Conservation (phyloP, 148 eudicot genomes). For the Nepenthes gracilis region DNA sequence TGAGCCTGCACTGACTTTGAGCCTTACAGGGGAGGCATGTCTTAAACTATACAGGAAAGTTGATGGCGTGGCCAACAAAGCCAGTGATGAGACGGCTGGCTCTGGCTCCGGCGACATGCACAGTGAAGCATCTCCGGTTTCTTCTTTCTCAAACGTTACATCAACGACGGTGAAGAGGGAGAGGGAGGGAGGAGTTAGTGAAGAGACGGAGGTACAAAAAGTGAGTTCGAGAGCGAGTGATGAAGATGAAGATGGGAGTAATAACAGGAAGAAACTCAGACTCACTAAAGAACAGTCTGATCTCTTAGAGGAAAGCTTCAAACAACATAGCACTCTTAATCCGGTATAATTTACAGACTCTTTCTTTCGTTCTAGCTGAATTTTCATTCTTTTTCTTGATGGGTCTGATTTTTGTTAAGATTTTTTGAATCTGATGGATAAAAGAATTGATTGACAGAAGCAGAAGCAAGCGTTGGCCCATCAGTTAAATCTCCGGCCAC, state of each 20-base stretch:
- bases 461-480: conserved; percentile 46
- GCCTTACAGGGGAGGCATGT: neutral
- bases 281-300: conserved; percentile 37
- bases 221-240: conserved; percentile 13
- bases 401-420: neutral
- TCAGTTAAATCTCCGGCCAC: conserved; percentile 40
- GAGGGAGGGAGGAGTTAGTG: conserved; percentile 21
- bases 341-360: conserved; percentile 14
- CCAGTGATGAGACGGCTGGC: neutral
- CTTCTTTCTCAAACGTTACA: neutral
- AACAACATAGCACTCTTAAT: conserved; percentile 34
- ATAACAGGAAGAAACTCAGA: conserved; percentile 31
- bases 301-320: conserved; percentile 38
- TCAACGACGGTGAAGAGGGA: conserved; percentile 21
- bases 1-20: neutral
- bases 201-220: conserved; percentile 20
- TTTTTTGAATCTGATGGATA: neutral
- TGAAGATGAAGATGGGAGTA: conserved; percentile 30
- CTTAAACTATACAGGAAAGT: neutral
- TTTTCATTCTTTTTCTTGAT: neutral
- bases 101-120: neutral
- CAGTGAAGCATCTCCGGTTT: neutral
- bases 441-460: conserved; percentile 18
- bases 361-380: neutral
- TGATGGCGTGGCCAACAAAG: too few species aligned